Base-by-base conservation (phyloP, 495 filamentous ascomycete genomes). In the Symbiotaphrina buchneri region DNA sequence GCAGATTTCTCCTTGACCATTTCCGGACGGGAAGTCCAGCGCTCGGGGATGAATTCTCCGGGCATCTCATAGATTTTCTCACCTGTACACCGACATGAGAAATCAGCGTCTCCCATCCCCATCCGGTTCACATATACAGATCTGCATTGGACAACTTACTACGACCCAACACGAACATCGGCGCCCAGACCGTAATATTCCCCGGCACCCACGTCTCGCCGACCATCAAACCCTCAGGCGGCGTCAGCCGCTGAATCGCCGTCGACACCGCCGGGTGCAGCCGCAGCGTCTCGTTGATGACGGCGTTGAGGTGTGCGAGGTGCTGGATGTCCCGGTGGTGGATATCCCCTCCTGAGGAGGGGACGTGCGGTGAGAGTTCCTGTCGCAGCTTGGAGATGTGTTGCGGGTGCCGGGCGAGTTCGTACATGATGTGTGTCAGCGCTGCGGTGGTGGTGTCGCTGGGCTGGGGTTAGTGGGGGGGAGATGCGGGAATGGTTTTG, bases 271-370 rank as follows among this genome's bases (percentile, higher is more conserved):
- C 58, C 1, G 57, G 52, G 36, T 69, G 54, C 8, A 73, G 41
- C 1, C 68, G 50, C 22, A 74, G 43, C 0, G 65, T 49, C 43
- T 76, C 68, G 16, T 58, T 53, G 39, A 68, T 65, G 17, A 60
- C 48, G 8, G 49, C 48, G 32, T 61, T 56, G n/a, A 70, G 38
- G 32, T 58, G 33, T 10, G 2, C 13, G 10, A 32, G 19, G 18
- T 32, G 11, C 18, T 32, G 2, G 15, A 32, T 11, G 30, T 22
- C 20, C 10, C 13, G 30, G 13, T 32, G 1, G 16, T 10, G 26
- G 30, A 24, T 25, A n/a, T n/a, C 28, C 28, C 8, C 3, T 10
- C 14, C 28, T 8, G 28, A 8, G 28, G 28, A 30, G 28, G 14
- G 1, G 8, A 15, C 28, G 3, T 1, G 10, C 18, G n/a, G 2